phyloP scores from a whole-genome alignment of 75 land plant species.

The Sequoia sempervirens region DNA sequence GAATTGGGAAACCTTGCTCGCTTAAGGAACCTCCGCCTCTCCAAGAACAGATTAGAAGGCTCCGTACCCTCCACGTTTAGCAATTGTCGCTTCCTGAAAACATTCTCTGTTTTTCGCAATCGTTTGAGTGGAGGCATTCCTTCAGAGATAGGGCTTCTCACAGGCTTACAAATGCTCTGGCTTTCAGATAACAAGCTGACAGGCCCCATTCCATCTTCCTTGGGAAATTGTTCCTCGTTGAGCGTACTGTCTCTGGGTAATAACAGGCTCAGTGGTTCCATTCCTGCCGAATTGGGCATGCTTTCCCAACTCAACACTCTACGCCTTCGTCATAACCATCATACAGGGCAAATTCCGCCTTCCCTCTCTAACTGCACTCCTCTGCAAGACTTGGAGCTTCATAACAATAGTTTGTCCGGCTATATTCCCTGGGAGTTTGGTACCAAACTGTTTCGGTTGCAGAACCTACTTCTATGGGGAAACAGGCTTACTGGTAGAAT shows the following conservation, averaged over 20 bases:
- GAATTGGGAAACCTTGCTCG: conserved; percentile 12
- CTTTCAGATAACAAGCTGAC: conserved; percentile 17
- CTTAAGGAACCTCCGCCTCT: conserved; percentile 19
- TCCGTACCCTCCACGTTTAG: background rate
- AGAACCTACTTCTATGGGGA: conserved; percentile 28
- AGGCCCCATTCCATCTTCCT: conserved; percentile 17
- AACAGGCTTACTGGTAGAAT: conserved; percentile 42
- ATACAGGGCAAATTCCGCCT: conserved; percentile 23
- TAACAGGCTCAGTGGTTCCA: conserved; percentile 21
- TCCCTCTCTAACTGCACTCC: conserved; percentile 21
- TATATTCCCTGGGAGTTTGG: conserved; percentile 39
- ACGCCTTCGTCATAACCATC: conserved; percentile 23
- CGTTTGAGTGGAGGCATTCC: conserved; percentile 33
- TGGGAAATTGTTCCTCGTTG: conserved; percentile 17
- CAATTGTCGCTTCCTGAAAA: background rate
- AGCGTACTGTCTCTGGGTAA: conserved; percentile 22
- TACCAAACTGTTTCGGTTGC: conserved; percentile 22
- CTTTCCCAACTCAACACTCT: conserved; percentile 16
- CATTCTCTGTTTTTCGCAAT: background rate
- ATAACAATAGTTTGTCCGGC: conserved; percentile 42
- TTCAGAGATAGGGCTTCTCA: conserved; percentile 25
- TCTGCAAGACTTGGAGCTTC: conserved; percentile 46
- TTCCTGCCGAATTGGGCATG: conserved; percentile 27
- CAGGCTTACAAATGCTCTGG: conserved; percentile 22
- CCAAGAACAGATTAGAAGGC: conserved; percentile 17